A percentile compares a stretch with the other conserved stretches of the same genome.
Evolutionary conservation across 768 basidiomycete species (phyloP).

Genomic region (Mycena haematopus): DNA sequence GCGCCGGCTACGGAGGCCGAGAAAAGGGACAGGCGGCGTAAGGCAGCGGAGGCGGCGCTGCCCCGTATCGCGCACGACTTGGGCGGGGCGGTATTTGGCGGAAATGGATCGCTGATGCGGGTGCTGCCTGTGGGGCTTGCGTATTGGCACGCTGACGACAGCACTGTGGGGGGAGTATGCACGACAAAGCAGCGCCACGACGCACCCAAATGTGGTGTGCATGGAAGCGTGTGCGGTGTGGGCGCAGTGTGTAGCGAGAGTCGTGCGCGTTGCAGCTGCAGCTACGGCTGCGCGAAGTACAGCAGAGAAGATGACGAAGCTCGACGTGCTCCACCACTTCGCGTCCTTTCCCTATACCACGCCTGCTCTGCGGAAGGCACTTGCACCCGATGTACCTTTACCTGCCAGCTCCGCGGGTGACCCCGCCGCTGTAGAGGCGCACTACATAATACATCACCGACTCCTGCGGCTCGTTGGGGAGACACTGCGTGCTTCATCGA

Average conservation of each 20-base stretch:
- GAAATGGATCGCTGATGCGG: constrained; percentile 56
- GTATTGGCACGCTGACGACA: constrained; percentile 24
- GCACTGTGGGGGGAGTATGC: background rate
- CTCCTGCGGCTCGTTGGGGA: constrained; percentile 39
- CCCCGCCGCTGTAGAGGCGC: constrained; percentile 38
- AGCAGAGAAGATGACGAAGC: constrained; percentile 40
- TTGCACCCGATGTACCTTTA: constrained; percentile 38
- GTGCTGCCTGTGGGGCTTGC: constrained; percentile 49
- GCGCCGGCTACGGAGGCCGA: background rate
- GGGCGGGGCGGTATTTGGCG: constrained; percentile 35
- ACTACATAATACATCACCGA: constrained; percentile 45
- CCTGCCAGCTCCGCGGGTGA: constrained; percentile 21
- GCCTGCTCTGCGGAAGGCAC: constrained; percentile 36
- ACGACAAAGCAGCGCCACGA: constrained; percentile 1
- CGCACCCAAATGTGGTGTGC: too few species aligned
- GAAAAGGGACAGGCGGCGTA: background rate
- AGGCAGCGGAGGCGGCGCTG: constrained; percentile 33
- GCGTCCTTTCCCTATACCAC: constrained; percentile 43
- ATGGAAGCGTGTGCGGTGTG: too few species aligned
- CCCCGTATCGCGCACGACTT: constrained; percentile 38
- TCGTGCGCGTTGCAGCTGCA: background rate
- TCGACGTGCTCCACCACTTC: constrained; percentile 46
- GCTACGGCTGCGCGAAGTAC: background rate
- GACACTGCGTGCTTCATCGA: constrained; percentile 20
- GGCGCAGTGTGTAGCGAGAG: background rate